Conservation (phyloP, 2,329 filamentous ascomycete species). For the Penicillium frequentans region DNA sequence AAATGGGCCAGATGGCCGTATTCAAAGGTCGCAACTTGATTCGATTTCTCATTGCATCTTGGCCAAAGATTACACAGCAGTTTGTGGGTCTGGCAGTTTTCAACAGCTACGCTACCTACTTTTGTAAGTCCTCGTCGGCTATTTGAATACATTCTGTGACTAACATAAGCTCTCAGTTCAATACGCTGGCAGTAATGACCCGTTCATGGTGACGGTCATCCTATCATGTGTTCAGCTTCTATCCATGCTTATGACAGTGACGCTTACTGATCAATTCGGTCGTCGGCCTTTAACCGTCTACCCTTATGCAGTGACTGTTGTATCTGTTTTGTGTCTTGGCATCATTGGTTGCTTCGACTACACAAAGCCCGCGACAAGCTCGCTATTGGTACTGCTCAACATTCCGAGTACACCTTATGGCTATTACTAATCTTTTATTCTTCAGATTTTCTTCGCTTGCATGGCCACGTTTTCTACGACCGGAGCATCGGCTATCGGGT, state of each 20-base stretch:
- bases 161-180: conserved; percentile 29
- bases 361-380: conserved; percentile 31
- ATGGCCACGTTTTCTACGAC: conserved; percentile 45
- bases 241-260: conserved; percentile 41
- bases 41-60: conserved; percentile 39
- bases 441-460: conserved; percentile 46
- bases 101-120: conserved; percentile 43
- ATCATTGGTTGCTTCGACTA: conserved; percentile 46
- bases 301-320: conserved; percentile 38
- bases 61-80: conserved; percentile 44
- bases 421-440: not conserved
- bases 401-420: not conserved
- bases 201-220: conserved; percentile 46
- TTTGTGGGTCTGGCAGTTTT: conserved; percentile 42
- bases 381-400: conserved; percentile 33
- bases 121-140: conserved; percentile 27
- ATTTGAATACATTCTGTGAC: not conserved
- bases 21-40: conserved; percentile 41
- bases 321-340: conserved; percentile 40
- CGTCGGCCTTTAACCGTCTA: conserved; percentile 44
- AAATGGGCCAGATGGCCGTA: conserved; percentile 33
- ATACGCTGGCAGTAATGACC: conserved; percentile 43
- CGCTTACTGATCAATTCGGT: conserved; percentile 36
- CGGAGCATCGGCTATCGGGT: conserved; percentile 45
- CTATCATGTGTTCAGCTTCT: conserved; percentile 44